Conservation (phyloP, 768 basidiomycete species). For the Rhodotorula paludigena region DNA sequence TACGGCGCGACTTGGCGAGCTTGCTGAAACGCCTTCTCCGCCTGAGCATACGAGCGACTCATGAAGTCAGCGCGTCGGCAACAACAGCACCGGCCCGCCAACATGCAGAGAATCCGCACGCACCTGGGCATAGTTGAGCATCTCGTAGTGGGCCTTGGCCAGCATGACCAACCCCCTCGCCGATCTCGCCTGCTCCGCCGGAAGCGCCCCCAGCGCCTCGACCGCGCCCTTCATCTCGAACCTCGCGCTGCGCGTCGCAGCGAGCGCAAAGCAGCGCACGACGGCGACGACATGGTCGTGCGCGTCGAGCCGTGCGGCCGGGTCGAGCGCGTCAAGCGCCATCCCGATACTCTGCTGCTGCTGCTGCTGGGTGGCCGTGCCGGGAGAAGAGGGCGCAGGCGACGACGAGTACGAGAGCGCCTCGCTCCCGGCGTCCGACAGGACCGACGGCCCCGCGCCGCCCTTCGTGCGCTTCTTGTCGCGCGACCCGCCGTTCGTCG, state of each 20-base stretch:
- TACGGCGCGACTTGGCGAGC: conserved; percentile 82
- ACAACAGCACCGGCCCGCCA: background rate
- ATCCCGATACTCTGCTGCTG: background rate
- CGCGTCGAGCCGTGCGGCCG: conserved; percentile 60
- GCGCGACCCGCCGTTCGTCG: background rate
- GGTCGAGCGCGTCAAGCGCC: background rate
- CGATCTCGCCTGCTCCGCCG: conserved; percentile 65
- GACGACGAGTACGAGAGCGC: conserved; percentile 25
- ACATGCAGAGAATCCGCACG: conserved; percentile 45
- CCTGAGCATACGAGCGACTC: conserved; percentile 53
- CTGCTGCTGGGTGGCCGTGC: background rate
- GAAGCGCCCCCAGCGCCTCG: conserved; percentile 69
- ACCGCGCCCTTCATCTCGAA: conserved; percentile 74
- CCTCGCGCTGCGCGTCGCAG: conserved; percentile 65
- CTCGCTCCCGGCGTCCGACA: conserved; percentile 21
- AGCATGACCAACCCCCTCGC: conserved; percentile 75
- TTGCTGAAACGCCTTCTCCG: conserved; percentile 79
- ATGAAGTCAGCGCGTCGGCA: background rate
- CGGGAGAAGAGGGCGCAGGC: conserved; percentile 20
- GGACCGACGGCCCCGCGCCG: conserved; percentile 20
- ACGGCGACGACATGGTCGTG: conserved; percentile 78
- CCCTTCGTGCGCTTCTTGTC: conserved; percentile 36
- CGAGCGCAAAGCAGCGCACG: conserved; percentile 73
- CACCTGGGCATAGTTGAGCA: conserved; percentile 80
- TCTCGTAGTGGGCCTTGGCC: conserved; percentile 83